A percentile compares a stretch with the other conserved stretches of the same genome.
Evolutionary conservation across 768 basidiomycete species (phyloP).

Genomic region (Leucocoprinus birnbaumii): DNA sequence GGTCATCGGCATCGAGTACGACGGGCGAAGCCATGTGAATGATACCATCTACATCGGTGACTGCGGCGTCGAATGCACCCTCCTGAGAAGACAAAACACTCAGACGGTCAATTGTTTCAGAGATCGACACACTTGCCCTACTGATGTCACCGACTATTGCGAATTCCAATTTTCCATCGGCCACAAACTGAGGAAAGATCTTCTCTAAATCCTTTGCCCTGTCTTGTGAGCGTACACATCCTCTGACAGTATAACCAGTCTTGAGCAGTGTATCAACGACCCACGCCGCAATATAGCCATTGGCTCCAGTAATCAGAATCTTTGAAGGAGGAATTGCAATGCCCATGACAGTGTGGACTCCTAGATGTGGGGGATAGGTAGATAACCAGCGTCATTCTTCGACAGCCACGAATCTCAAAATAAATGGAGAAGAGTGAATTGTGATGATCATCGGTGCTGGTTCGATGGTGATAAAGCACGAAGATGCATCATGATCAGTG

Average conservation of each 20-base stretch:
- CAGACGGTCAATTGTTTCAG: neutral
- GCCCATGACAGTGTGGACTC: constrained; percentile 17
- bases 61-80: constrained; percentile 66
- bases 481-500: too few species aligned
- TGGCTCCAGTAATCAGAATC: constrained; percentile 51
- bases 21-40: constrained; percentile 63
- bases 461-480: too few species aligned
- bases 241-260: constrained; percentile 54
- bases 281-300: constrained; percentile 54
- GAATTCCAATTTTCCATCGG: constrained; percentile 24
- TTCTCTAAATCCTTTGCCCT: constrained; percentile 56
- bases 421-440: too few species aligned
- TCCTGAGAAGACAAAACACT: neutral
- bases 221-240: constrained; percentile 55
- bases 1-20: constrained; percentile 38
- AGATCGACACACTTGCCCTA: neutral
- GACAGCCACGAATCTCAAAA: too few species aligned
- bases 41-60: constrained; percentile 62
- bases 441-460: too few species aligned
- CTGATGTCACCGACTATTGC: neutral
- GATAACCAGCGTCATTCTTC: too few species aligned
- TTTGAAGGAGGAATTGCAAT: constrained; percentile 18
- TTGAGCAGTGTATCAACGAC: constrained; percentile 50
- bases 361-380: neutral
- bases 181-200: constrained; percentile 14